These are phyloP conservation scores for Ocimum tenuiflorum DNA, from an alignment of 257 asterid genomes.

Conservation along the genomic window DNA sequence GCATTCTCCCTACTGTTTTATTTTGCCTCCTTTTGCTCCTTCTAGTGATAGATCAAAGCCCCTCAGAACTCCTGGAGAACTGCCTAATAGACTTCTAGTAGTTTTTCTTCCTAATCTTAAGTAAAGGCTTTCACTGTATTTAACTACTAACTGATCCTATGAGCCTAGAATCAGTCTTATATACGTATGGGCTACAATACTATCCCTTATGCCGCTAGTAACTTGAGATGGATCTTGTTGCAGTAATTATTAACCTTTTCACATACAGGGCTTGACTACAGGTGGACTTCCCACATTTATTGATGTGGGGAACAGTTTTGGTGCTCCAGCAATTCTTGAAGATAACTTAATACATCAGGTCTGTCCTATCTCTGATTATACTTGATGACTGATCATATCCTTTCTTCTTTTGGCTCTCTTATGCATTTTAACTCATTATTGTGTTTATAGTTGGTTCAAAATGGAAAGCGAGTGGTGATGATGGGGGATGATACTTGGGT, in stretches of 20 bases:
- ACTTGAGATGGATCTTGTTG: conserved; percentile 7
- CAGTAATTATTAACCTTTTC: background rate
- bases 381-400: background rate
- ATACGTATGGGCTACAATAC: background rate
- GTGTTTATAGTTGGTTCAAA: conserved; percentile 58
- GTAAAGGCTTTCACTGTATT: no score
- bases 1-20: no score
- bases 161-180: no score
- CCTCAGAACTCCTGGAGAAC: no score
- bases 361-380: background rate
- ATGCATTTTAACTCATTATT: conserved; percentile 13
- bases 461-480: conserved; percentile 88
- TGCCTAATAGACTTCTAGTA: no score
- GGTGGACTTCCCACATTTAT: conserved; percentile 99
- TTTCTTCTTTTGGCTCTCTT: background rate
- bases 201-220: background rate
- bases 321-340: conserved; percentile 95
- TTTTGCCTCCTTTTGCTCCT: no score
- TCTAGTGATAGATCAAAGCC: no score
- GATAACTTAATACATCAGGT: conserved; percentile 93
- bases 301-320: conserved; percentile 95
- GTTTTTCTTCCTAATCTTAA: no score
- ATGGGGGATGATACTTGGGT: conserved; percentile 99
- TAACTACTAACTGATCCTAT: no score
- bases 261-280: conserved; percentile 81